phyloP scores from a whole-genome alignment of 331 rosid genomes.

The Rhamnella rubrinervis region DNA sequence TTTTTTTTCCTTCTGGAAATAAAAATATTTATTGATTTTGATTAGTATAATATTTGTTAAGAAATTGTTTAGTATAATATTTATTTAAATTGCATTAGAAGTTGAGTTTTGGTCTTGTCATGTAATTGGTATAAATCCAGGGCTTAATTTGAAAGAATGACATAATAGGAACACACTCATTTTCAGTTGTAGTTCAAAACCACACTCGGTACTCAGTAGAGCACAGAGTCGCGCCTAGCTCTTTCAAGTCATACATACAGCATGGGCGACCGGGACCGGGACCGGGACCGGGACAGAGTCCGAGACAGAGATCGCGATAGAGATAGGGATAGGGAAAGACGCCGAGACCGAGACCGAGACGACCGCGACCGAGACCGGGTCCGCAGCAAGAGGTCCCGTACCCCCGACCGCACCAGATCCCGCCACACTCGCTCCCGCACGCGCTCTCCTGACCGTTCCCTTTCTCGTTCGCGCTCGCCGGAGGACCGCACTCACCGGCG shows the following conservation, averaged over 20 bases:
- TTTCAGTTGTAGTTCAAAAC: too few species aligned
- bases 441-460: conserved; percentile 46
- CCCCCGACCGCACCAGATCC: conserved; percentile 65
- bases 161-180: too few species aligned
- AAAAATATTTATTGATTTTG: too few species aligned
- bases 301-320: conserved; percentile 26
- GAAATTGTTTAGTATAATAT: too few species aligned
- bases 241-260: neutral
- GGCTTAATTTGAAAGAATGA: too few species aligned
- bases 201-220: too few species aligned
- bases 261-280: conserved; percentile 67
- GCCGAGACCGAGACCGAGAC: conserved; percentile 18
- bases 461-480: conserved; percentile 54
- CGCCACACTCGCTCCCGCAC: conserved; percentile 69
- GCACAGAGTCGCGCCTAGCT: too few species aligned
- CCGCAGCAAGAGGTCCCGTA: conserved; percentile 71
- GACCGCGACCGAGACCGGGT: conserved; percentile 50
- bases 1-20: too few species aligned
- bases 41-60: too few species aligned
- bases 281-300: conserved; percentile 40
- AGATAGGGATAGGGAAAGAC: conserved; percentile 23
- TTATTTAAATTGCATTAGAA: too few species aligned
- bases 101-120: too few species aligned
- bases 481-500: conserved; percentile 61
- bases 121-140: too few species aligned